A percentile compares a stretch with the other conserved stretches of the same genome.
These are phyloP conservation scores for Trichomonas vaginalis DNA, from an alignment of 208 protist species.

Conservation along the genomic window DNA sequence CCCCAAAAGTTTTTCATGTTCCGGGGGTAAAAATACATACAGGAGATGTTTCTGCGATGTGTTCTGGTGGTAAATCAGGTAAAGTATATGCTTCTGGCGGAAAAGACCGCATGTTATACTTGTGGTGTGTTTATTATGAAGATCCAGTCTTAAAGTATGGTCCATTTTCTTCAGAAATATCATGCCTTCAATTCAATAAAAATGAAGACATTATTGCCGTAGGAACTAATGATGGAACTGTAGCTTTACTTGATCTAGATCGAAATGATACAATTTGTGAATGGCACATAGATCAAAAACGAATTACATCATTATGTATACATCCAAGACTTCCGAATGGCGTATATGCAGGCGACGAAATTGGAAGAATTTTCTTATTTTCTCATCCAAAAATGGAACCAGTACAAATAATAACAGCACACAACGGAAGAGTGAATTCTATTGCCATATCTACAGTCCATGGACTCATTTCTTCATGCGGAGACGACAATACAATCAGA, in stretches of 20 bases:
- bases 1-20: neutral
- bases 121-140: neutral
- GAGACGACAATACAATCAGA: neutral
- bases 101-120: neutral
- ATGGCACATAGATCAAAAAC: neutral
- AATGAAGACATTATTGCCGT: neutral
- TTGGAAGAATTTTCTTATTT: neutral
- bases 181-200: neutral
- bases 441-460: neutral
- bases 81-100: neutral
- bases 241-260: neutral
- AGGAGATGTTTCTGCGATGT: neutral
- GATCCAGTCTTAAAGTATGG: neutral
- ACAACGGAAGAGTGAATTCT: neutral
- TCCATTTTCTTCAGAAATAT: neutral
- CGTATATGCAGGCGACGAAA: neutral
- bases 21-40: neutral
- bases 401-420: neutral
- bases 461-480: neutral
- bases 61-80: neutral
- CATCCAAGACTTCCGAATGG: neutral
- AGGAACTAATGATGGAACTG: neutral
- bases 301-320: neutral
- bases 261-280: neutral
- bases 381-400: neutral